Evolutionary conservation across 2,329 filamentous ascomycete genomes (phyloP), one percentile per base, ranked within the genome.

Genomic region (Botryotinia calthae): DNA sequence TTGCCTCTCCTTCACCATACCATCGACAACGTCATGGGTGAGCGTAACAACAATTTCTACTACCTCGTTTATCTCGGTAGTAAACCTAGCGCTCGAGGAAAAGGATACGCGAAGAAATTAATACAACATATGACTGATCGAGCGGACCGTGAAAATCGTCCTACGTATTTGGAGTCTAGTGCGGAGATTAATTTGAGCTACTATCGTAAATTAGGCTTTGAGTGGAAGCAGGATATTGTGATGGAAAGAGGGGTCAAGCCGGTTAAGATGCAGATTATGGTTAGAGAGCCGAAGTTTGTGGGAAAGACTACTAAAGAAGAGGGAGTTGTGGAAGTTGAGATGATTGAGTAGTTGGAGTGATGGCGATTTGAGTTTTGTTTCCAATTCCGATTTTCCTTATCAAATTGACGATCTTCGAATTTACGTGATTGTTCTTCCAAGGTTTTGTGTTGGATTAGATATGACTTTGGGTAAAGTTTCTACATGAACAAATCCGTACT

Each of bases 21-120:
- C 79, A 95, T 95, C 84, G 84, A 86, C 74, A 85, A 88, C 74
- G 86, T 92, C 74, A 87, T 96, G 81, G 90, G 91, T 34, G 85
- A 87, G 56, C 86, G 89, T 68, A 90, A 93, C 80, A 81, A 85
- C 77, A 85, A 91, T 74, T 90, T 88, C 79, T 96, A 93, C 86
- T 96, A 96, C 81, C 89, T 97, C 71, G 92, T 94, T 65, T 96
- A 95, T 82, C 85, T 97, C 74, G 93, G 93, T 75, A 94, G 92
- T 68, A 91, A 90, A 81, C 89, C 91, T 48, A 86, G 85, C 74
- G 89, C 90, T 7, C 88, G 91, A 74, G 89, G 92, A 65, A 90
- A 90, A 77, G 93, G 93, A 18, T 93, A 93, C 81, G 92, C 89
- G 25, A 86, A 86, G 76, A 90, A 89, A 82, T 85, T 95, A 75